These are phyloP conservation scores for Emergomyces orientalis DNA, from an alignment of 2,329 filamentous ascomycete genomes.

Conservation along the genomic window DNA sequence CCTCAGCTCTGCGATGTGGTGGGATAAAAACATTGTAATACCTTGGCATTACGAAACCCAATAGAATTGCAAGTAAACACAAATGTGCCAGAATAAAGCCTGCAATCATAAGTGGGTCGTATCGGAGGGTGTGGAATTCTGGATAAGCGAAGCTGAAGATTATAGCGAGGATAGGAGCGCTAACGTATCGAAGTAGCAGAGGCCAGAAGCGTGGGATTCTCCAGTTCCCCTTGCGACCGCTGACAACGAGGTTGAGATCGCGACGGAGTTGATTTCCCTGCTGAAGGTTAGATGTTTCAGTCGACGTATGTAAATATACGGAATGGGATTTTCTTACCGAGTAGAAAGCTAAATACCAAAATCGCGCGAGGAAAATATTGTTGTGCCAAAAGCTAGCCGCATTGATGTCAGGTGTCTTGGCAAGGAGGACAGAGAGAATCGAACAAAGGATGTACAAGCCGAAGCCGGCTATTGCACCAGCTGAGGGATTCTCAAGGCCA, in stretches of 20 bases:
- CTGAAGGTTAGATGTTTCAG: slow-evolving; percentile 3
- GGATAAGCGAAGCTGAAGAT: slow-evolving; percentile 47
- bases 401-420: slow-evolving; percentile 34
- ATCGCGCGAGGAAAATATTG: slow-evolving; percentile 31
- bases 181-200: slow-evolving; percentile 43
- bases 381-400: slow-evolving; percentile 38
- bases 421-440: slow-evolving; percentile 33
- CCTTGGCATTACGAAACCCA: slow-evolving; percentile 44
- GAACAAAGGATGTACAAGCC: slow-evolving; percentile 42
- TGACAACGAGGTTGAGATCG: slow-evolving; percentile 45
- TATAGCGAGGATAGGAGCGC: slow-evolving; percentile 43
- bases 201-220: slow-evolving; percentile 46
- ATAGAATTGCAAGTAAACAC: slow-evolving; percentile 39
- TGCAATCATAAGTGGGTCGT: slow-evolving; percentile 44
- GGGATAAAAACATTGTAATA: slow-evolving; percentile 49
- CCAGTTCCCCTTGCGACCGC: slow-evolving; percentile 47
- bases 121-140: slow-evolving; percentile 39
- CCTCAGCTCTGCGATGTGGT: slow-evolving; percentile 38
- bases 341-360: slow-evolving; percentile 50
- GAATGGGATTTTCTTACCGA: slow-evolving; percentile 38
- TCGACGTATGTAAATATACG: background rate
- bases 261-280: slow-evolving; percentile 47
- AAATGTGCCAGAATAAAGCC: slow-evolving; percentile 44
- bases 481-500: slow-evolving; percentile 31
- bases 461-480: slow-evolving; percentile 45